Base-by-base conservation (phyloP, 2,329 filamentous ascomycete genomes). In the Ophiobolus disseminans region DNA sequence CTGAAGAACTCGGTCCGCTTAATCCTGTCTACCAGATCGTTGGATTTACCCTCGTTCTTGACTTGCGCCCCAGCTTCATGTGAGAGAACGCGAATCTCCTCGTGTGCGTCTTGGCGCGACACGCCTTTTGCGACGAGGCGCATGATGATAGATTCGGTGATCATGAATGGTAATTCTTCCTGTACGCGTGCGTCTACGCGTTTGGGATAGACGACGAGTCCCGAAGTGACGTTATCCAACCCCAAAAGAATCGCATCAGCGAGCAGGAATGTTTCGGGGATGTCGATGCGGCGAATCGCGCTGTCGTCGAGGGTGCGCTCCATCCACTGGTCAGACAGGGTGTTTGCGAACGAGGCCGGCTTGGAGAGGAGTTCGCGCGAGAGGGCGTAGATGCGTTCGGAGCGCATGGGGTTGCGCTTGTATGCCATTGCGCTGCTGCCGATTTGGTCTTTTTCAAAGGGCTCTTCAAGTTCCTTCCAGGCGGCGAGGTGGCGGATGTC, bases 101-200 rank as follows among this genome's bases (percentile, higher is more conserved):
- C 91, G 74, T 96, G 91, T 1, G 90, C 88, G 45, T 92, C 89
- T 70, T 95, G 90, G 40, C 91, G 79, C 8, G 84, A 89, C 21
- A 79, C 82, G 23, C 89, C 90, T 65, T 86, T 82, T 47, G 85
- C 83, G 21, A 87, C 84, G 46, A 93, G 80, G 59, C 84, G 85
- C 89, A 95, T 74, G 63, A 74, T 74, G 57, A 74, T 70, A 50
- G 63, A 78, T 64, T 82, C 80, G 6, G 86, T 91, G 6, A 86
- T 82, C 88, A 93, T 95, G 76, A 96, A 96, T 1, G 92, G 92
- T 11, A 97, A 82, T 74, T 95, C 89, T 53, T 86, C 82, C 60
- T 85, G 81, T 25, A 94, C 79, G 28, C 61, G 62, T 46, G 86
- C 82, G 60, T 86, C 81, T 36, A 95, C 79, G 54, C 82, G 86